Base-by-base conservation (phyloP, 1,139 yeast species). In the Groenewaldozyma auringiensis region DNA sequence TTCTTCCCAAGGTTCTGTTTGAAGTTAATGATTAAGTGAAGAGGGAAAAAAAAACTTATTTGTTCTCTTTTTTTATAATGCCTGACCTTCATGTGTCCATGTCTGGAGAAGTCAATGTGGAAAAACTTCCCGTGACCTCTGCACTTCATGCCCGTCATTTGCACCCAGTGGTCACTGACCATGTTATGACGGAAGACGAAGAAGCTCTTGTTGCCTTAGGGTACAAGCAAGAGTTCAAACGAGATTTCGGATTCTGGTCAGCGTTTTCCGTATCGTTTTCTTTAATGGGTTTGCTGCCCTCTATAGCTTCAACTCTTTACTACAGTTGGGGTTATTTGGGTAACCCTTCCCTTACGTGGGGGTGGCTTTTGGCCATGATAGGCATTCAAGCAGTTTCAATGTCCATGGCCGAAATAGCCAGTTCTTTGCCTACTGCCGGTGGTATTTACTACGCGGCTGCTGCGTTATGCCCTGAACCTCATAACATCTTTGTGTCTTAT, bases 201-300 rank as follows among this genome's bases (percentile, higher is more conserved):
- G 44, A 45, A 4, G 39, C 22, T 31, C 42, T 45, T 25, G 44
- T 39, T 14, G 44, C 60, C 32, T 69, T 83, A 58, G 92, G 92
- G 21, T 82, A 83, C 61, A 79, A 79, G 59, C 85, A 79, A 55
- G 89, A 82, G 60, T 76, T 83, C 59, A 77, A 75, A 55, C 74
- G 92, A 59, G 86, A 83, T 54, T 67, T 66, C 53, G 72, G 84
- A 3, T 74, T 82, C 1, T 75, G 82, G 50, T 78, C 81, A 37
- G 85, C 81, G 22, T 65, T 65, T 48, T 66, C 67, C 17, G 62
- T 64, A 21, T 80, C 87, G 13, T 83, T 83, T 64, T 77, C 85
- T 13, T 85, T 83, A 45, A 70, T 83, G 58, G 85, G 88, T 4
- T 68, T 83, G 47, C 69, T 83, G 46, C 89, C 92, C 1, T 81